These are phyloP conservation scores for Toxicodendron radicans DNA, from an alignment of 345 rosid species.

Conservation along the genomic window DNA sequence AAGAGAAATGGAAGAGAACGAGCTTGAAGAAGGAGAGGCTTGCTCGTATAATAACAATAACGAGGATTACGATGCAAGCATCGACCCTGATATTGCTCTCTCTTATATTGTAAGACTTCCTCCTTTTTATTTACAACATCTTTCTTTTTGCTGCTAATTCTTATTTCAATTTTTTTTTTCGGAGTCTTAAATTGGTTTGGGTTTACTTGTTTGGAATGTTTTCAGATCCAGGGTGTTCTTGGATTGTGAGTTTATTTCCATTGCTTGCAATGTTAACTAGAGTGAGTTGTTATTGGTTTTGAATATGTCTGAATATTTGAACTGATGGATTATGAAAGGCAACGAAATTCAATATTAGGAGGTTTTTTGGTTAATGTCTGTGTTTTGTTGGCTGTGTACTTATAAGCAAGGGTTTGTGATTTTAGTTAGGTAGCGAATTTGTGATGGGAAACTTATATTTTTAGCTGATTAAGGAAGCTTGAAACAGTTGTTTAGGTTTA, in stretches of 20 bases:
- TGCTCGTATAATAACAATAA: slow-evolving; percentile 51
- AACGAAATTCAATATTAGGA: background rate
- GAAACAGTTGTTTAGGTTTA: background rate
- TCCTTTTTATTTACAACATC: background rate
- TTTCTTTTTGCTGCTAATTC: background rate
- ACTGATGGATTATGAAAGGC: background rate
- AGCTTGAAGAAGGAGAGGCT: slow-evolving; percentile 82
- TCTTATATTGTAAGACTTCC: slow-evolving; percentile 71
- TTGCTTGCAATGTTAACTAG: slow-evolving; percentile 22
- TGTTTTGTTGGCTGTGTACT: slow-evolving; percentile 16
- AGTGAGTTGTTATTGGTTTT: slow-evolving; percentile 20
- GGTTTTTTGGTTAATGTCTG: slow-evolving; percentile 2
- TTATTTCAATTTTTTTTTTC: slow-evolving; percentile 1
- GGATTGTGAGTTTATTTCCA: slow-evolving; percentile 20
- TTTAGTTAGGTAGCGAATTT: background rate
- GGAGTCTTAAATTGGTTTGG: slow-evolving; percentile 8
- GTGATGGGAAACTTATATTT: background rate
- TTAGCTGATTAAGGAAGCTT: slow-evolving; percentile 16
- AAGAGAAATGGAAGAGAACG: slow-evolving; percentile 55
- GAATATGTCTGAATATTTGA: slow-evolving; percentile 19
- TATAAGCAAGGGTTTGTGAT: slow-evolving; percentile 3
- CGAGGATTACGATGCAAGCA: slow-evolving; percentile 43
- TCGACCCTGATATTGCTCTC: slow-evolving; percentile 77
- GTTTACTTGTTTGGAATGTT: slow-evolving; percentile 11
- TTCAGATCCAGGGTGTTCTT: slow-evolving; percentile 29